Base-by-base conservation (phyloP, 1,284 basidiomycete genomes). In the Gymnopus androsaceus region DNA sequence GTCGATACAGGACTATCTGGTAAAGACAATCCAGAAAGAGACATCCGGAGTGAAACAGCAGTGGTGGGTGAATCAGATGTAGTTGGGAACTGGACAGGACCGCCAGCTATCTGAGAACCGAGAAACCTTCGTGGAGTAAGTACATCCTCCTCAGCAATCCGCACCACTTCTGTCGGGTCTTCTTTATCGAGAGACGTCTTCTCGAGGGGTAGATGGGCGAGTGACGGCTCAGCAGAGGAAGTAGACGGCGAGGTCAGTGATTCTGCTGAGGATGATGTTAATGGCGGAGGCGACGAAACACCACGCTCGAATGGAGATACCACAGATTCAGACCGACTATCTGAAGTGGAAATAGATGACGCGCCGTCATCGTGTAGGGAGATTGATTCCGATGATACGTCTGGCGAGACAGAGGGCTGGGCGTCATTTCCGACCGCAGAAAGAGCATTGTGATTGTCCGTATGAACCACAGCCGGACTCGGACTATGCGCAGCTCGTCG, bases 191-290 rank as follows among this genome's bases (percentile, higher is more conserved):
- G 56, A 17, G 61, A 55, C 14, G 59, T 59, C 23, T 64, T 66
- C 46, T 64, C 66, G 3, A 71, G 56, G 23, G 71, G 72, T n/a
- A 78, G 57, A 60, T 76, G 60, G 12, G 67, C 54, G 27, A 75
- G 64, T 3, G 77, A 80, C 5, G 71, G 70, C 9, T 71, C 70
- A 38, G 65, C 71, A 17, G 76, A 74, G 14, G 72, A 75, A 5
- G 69, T 73, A 3, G 68, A 67, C 0, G 77, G 76, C 3, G 78
- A 75, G 4, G 68, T 67, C 38, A 81, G 66, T 1, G 78, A 80
- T 58, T 80, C 79, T 0, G 72, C 69, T 2, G 77, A 79, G 1
- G 76, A 76, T 4, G 76, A 75, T 7, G n/a, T n/a, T n/a, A 77
- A 66, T 3, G 70, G 70, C 3, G 75, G 73, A 23, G 75, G 72